A percentile compares a stretch with the other conserved stretches of the same genome.
phyloP scores from a whole-genome alignment of 2,329 filamentous ascomycete species.

The Stachybotrys echinatus region DNA sequence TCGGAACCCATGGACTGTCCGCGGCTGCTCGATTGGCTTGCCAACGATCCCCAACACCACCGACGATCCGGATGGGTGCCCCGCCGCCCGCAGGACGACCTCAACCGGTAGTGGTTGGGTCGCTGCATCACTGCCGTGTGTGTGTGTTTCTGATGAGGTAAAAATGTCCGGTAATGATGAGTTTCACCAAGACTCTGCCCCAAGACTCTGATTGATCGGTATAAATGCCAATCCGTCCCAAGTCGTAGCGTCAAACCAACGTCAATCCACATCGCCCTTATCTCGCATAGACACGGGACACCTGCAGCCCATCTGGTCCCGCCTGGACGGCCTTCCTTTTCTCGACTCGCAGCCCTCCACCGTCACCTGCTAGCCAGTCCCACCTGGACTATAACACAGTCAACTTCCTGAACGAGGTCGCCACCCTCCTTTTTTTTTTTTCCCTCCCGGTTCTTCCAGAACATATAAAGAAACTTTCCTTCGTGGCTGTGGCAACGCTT shows the following conservation, averaged over 20 bases:
- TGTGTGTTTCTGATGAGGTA: too few relatives aligned
- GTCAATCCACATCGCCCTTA: neutral
- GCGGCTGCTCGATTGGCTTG: neutral
- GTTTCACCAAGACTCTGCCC: too few relatives aligned
- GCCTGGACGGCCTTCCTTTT: neutral
- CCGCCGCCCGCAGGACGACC: too few relatives aligned
- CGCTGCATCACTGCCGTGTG: too few relatives aligned
- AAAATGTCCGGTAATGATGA: too few relatives aligned
- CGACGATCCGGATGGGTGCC: neutral
- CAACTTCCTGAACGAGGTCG: neutral
- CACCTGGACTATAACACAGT: neutral
- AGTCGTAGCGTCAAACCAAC: neutral
- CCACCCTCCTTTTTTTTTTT: neutral
- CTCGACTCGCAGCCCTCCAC: neutral
- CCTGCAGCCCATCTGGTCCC: too few relatives aligned
- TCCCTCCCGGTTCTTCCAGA: neutral
- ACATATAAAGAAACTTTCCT: neutral
- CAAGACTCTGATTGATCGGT: too few relatives aligned
- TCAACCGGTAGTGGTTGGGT: too few relatives aligned
- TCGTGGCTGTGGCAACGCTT: neutral
- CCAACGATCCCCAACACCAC: neutral
- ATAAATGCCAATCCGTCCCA: neutral
- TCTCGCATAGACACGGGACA: neutral
- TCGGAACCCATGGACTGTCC: neutral
- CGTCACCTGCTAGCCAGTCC: neutral